Base-by-base conservation (phyloP, 108 stramenopile genomes). In the Nitzschia putrida region DNA sequence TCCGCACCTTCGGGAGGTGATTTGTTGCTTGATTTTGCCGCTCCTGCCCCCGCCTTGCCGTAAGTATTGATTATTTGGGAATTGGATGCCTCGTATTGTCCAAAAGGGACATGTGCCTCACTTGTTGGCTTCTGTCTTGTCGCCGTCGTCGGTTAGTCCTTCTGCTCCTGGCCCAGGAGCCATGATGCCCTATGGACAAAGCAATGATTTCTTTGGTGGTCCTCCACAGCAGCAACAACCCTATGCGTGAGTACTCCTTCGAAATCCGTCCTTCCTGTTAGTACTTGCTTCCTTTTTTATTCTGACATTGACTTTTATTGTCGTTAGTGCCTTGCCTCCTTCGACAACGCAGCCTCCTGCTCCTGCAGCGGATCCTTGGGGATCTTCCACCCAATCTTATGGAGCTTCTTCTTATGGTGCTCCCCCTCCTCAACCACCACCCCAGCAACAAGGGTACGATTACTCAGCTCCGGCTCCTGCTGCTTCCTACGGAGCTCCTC, bases 1-100 rank as follows among this genome's bases (percentile, higher is more conserved):
- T 60, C 65, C 2, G 51, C 55, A 12, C 57, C 65, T 8, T 41
- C 73, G 8, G 74, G 70, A 21, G 61, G 68, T n/a, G 79, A 85
- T 73, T 47, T 85, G 20, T 68, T 85, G 63, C 81, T 86, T 59
- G 85, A 86, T 61, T 86, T 86, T 65, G 76, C 71, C n/a, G 85
- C 81, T 57, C 70, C 83, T n/a, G 64, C 61, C 39, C 76, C 80
- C 53, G 22, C 45, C 13, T 26, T 26, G 51, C 42, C 22, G 64
- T 44, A 7, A 69, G 55, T 56, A 1, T 56, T 56, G 13, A 1
- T 56, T 56, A 7, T 56, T n/a, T n/a, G n/a, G n/a, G n/a, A n/a
- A n/a, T n/a, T n/a, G n/a, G n/a, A n/a, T n/a, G n/a, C n/a, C n/a
- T n/a, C n/a, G n/a, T n/a, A n/a, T n/a, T n/a, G n/a, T n/a, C n/a